Evolutionary conservation across 805 yeast genomes (phyloP).

Genomic region (Dipodascus albidus): DNA sequence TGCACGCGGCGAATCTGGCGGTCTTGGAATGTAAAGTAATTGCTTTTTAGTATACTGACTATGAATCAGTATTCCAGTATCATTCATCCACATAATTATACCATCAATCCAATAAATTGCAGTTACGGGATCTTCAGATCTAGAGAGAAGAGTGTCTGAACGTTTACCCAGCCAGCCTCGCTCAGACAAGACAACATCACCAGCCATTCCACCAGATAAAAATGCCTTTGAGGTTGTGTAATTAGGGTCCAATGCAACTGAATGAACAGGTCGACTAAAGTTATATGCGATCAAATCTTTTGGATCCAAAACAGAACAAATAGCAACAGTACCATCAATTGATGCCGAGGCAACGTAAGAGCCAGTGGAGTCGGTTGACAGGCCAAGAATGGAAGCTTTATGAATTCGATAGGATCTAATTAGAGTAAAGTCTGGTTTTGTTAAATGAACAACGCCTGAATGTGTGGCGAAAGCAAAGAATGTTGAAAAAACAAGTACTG

Average conservation of each 20-base stretch:
- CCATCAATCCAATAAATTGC: conserved; percentile 53
- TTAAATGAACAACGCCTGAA: conserved; percentile 66
- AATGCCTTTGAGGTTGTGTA: conserved; percentile 54
- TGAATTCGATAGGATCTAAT: conserved; percentile 75
- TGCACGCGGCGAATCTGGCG: conserved; percentile 46
- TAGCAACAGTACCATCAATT: conserved; percentile 85
- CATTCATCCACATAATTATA: conserved; percentile 73
- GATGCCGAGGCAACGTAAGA: conserved; percentile 74
- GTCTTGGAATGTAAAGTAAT: conserved; percentile 44
- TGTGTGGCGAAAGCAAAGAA: conserved; percentile 81
- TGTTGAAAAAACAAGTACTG: conserved; percentile 46
- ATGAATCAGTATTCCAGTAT: conserved; percentile 60
- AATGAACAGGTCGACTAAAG: conserved; percentile 78
- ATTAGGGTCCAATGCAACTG: conserved; percentile 68
- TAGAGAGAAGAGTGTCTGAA: conserved; percentile 51
- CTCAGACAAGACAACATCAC: conserved; percentile 62
- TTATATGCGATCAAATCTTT: conserved; percentile 63
- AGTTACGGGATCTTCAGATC: conserved; percentile 59
- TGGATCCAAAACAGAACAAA: conserved; percentile 56
- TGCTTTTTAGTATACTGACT: conserved; percentile 41
- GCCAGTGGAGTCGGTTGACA: conserved; percentile 54
- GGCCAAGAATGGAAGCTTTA: conserved; percentile 66
- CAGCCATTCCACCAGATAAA: conserved; percentile 83
- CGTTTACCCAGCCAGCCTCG: conserved; percentile 84
- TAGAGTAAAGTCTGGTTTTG: conserved; percentile 44